Conservation (phyloP, 2,329 filamentous ascomycete genomes). For the Colletotrichum graminicola region DNA sequence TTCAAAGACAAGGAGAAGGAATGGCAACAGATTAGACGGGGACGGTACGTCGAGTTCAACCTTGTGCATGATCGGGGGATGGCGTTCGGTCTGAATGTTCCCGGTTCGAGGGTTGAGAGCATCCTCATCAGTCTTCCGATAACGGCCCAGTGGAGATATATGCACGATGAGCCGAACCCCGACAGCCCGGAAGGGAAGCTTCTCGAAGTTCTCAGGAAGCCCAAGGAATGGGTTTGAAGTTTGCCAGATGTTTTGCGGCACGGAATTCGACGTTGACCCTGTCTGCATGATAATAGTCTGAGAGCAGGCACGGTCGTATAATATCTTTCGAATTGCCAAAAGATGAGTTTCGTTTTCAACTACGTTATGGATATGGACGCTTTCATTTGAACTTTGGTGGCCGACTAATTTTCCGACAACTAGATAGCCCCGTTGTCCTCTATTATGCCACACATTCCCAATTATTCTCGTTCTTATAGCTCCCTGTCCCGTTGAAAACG, state of each 20-base stretch:
- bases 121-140: constrained; percentile 96
- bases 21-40: constrained; percentile 94
- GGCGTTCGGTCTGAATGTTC: constrained; percentile 92
- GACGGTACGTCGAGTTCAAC: constrained; percentile 98
- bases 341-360: too few species aligned
- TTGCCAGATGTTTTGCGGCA: not conserved
- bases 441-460: constrained; percentile 35
- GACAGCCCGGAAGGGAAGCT: constrained; percentile 75
- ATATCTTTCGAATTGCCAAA: too few species aligned
- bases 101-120: constrained; percentile 90
- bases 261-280: not conserved
- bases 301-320: not conserved
- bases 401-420: not conserved
- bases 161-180: constrained; percentile 81
- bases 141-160: constrained; percentile 94
- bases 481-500: constrained; percentile 44
- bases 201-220: constrained; percentile 75
- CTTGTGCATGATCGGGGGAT: constrained; percentile 96
- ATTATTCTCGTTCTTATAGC: constrained; percentile 33
- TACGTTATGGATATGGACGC: not conserved
- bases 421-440: too few species aligned
- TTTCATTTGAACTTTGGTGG: not conserved
- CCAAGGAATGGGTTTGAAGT: constrained; percentile 72
- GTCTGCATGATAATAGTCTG: not conserved
- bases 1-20: constrained; percentile 87